Percentiles rank a stretch among this genome's conserved stretches.
Conservation (phyloP, 768 basidiomycete species). For the Pleurotus tuber-regium region DNA sequence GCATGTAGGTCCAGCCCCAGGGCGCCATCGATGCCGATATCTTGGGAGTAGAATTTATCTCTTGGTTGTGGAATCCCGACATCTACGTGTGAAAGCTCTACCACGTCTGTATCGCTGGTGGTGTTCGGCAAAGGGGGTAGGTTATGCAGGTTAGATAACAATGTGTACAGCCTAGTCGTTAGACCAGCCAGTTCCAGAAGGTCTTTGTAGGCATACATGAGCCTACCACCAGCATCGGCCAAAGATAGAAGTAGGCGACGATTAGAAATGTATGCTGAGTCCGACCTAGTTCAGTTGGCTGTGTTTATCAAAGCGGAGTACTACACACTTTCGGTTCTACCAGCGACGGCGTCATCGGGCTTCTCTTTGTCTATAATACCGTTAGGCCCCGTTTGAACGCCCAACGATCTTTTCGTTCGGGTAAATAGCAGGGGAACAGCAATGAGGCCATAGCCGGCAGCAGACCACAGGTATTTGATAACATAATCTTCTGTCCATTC, state of each 20-base stretch:
- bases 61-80: slow-evolving; percentile 55
- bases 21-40: slow-evolving; percentile 13
- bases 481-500: slow-evolving; percentile 97
- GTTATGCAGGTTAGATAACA: slow-evolving; percentile 82
- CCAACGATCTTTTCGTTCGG: slow-evolving; percentile 40
- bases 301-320: not conserved
- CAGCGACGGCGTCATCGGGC: slow-evolving; percentile 42
- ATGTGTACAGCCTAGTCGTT: slow-evolving; percentile 84
- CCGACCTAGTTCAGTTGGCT: not conserved
- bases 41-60: slow-evolving; percentile 10
- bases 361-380: slow-evolving; percentile 6
- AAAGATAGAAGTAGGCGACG: slow-evolving; percentile 87
- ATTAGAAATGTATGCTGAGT: slow-evolving; percentile 82
- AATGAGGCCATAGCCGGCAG: slow-evolving; percentile 88
- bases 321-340: slow-evolving; percentile 44
- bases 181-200: slow-evolving; percentile 93
- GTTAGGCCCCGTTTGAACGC: slow-evolving; percentile 22
- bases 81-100: slow-evolving; percentile 68
- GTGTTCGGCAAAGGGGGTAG: slow-evolving; percentile 50
- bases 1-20: slow-evolving; percentile 20
- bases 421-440: slow-evolving; percentile 86
- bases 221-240: slow-evolving; percentile 92
- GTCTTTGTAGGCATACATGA: slow-evolving; percentile 98
- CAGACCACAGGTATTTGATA: slow-evolving; percentile 96
- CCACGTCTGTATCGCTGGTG: slow-evolving; percentile 34